Evolutionary conservation across 2,329 filamentous ascomycete genomes (phyloP).

Genomic region (Arthrobotrys megalospora): DNA sequence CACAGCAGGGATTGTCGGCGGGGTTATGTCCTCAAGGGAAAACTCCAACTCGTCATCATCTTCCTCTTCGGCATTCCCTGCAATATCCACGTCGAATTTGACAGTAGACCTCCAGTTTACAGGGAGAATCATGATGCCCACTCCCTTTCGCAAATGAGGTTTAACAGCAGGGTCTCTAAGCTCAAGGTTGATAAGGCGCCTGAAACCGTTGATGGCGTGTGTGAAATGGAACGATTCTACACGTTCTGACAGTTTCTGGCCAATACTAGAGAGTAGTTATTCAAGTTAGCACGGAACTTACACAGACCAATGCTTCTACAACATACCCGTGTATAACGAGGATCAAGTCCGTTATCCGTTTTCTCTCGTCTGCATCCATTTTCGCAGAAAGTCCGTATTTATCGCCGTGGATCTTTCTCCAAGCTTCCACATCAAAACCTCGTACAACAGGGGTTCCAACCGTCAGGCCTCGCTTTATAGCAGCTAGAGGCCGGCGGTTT

Average conservation of each 20-base stretch:
- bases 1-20: conserved; percentile 89
- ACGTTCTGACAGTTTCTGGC: conserved; percentile 93
- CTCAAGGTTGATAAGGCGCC: conserved; percentile 87
- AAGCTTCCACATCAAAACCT: conserved; percentile 84
- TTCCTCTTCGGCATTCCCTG: conserved; percentile 72
- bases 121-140: conserved; percentile 92
- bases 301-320: background rate
- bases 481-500: conserved; percentile 79
- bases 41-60: conserved; percentile 76
- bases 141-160: conserved; percentile 77
- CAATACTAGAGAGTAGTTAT: conserved; percentile 72
- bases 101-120: conserved; percentile 93
- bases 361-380: conserved; percentile 70
- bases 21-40: conserved; percentile 89
- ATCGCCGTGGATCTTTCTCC: conserved; percentile 77
- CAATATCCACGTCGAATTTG: conserved; percentile 83
- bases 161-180: conserved; percentile 81
- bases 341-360: conserved; percentile 86
- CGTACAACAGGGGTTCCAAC: conserved; percentile 90
- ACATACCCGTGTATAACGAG: conserved; percentile 84
- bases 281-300: background rate
- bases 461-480: conserved; percentile 85
- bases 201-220: conserved; percentile 91
- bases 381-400: conserved; percentile 66
- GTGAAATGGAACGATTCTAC: conserved; percentile 98